A percentile compares a stretch with the other conserved stretches of the same genome.
Conservation (phyloP, 2,329 filamentous ascomycete genomes). For the Daldinia eschscholtzii region DNA sequence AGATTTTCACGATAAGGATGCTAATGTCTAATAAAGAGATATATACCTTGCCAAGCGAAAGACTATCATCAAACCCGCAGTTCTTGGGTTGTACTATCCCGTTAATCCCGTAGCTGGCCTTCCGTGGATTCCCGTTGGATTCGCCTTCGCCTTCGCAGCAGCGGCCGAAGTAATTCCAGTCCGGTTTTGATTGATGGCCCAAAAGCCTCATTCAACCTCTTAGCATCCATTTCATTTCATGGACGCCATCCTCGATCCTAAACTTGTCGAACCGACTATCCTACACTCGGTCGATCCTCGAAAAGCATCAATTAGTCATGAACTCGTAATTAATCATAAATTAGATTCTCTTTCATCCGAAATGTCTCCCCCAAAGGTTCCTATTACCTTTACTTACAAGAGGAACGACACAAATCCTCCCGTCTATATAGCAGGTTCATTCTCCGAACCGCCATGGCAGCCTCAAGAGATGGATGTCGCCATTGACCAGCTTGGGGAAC, state of each 20-base stretch:
- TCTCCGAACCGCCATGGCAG: slow-evolving; percentile 76
- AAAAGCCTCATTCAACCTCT: slow-evolving; percentile 4
- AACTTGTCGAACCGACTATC: slow-evolving; percentile 29
- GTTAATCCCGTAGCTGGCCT: slow-evolving; percentile 18
- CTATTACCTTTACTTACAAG: slow-evolving; percentile 71
- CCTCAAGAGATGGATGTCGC: slow-evolving; percentile 73
- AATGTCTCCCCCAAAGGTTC: slow-evolving; percentile 56
- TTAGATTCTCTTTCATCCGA: slow-evolving; percentile 33
- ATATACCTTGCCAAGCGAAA: slow-evolving; percentile 4
- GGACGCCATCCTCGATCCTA: slow-evolving; percentile 29
- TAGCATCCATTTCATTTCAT: slow-evolving; percentile 30
- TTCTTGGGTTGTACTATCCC: slow-evolving; percentile 17
- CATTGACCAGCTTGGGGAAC: slow-evolving; percentile 64
- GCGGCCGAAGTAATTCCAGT: slow-evolving; percentile 22
- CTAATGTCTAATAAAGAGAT: slow-evolving; percentile 18
- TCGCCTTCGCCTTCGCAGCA: slow-evolving; percentile 21
- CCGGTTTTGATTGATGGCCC: slow-evolving; percentile 24
- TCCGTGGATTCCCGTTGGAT: slow-evolving; percentile 15
- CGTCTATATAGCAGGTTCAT: slow-evolving; percentile 77
- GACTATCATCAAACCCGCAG: not conserved
- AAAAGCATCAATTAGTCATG: slow-evolving; percentile 37
- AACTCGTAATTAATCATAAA: slow-evolving; percentile 38
- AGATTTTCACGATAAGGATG: slow-evolving; percentile 9
- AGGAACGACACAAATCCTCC: slow-evolving; percentile 73
- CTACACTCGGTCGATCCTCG: slow-evolving; percentile 30